Conservation (phyloP, 108 stramenopile species). For the Aureococcus anophagefferens region DNA sequence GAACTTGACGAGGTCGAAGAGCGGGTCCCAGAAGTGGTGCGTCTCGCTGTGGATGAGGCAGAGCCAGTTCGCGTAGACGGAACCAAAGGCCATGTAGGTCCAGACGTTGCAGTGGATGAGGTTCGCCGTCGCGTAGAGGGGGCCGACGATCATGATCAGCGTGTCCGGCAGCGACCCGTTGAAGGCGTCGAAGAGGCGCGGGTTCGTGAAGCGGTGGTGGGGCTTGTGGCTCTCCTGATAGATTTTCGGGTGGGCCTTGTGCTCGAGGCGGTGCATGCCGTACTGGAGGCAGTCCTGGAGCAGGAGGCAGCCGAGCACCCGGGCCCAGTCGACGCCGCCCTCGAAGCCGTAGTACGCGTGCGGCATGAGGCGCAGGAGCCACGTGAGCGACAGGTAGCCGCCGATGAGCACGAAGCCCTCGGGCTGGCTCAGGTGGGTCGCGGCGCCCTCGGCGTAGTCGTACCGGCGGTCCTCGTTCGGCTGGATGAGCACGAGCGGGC, state of each 20-base stretch:
- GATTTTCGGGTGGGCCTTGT: constrained; percentile 51
- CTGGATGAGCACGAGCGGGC: constrained; percentile 45
- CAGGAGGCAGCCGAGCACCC: constrained; percentile 55
- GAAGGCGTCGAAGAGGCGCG: constrained; percentile 85
- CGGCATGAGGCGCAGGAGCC: constrained; percentile 77
- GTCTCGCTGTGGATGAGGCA: constrained; percentile 76
- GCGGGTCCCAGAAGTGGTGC: constrained; percentile 59
- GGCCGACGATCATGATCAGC: constrained; percentile 73
- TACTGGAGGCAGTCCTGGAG: constrained; percentile 76
- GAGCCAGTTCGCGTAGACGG: constrained; percentile 73
- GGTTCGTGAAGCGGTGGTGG: constrained; percentile 85
- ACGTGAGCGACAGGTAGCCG: constrained; percentile 65
- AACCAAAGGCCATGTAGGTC: constrained; percentile 91
- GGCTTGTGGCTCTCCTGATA: constrained; percentile 83
- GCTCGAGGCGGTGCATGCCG: constrained; percentile 70
- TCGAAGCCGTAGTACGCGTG: constrained; percentile 67
- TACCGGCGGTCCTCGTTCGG: constrained; percentile 56
- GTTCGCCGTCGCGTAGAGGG: constrained; percentile 67
- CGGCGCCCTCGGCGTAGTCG: constrained; percentile 54
- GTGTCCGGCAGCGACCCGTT: constrained; percentile 78
- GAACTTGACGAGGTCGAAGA: constrained; percentile 63
- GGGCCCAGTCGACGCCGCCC: constrained; percentile 60
- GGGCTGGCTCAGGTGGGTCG: constrained; percentile 69
- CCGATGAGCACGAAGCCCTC: constrained; percentile 78
- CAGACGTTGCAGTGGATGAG: constrained; percentile 73